Base-by-base conservation (phyloP, 2,329 filamentous ascomycete genomes). In the Zymoseptoria ardabiliae region DNA sequence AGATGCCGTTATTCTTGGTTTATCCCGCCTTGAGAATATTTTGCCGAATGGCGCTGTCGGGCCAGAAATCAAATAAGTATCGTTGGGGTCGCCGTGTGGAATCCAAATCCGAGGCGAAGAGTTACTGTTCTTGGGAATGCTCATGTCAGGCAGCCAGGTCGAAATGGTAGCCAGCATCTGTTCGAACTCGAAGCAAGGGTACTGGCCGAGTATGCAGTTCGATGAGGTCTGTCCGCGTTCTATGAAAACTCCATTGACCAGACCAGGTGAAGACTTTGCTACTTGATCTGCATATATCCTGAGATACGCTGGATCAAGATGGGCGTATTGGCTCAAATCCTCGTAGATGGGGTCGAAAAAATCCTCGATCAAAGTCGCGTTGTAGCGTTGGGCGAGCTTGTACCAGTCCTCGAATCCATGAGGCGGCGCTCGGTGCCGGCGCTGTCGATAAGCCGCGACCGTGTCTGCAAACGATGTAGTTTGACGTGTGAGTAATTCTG, bases 311-410 rank as follows among this genome's bases (percentile, higher is more conserved):
- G 78, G 68, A 7, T 69, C 57, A 0, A 79, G 41, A 0, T 70
- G 76, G 78, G 78, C 79, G 60, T 77, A 80, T 0, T 77, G 78
- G 25, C 68, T 71, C 17, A 79, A 54, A 53, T 80, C 78, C 58
- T 76, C 65, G 61, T 80, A 77, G 4, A 80, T 76, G 54, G 76
- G 77, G 56, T 80, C 77, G 63, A 78, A 79, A 55, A 78, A 75
- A 2, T 76, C 74, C 62, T 80, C 78, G 7, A 80, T 66, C 1
- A 80, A 67, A 22, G 78, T 54, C 0, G 74, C 71, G 56, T 74
- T 62, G 35, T 74, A 65, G 2, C 66, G 61, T 11, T 70, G 62
- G 3, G 78, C 78, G 61, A 71, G 77, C 7, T 71, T 61, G 61
- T 72, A 74, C 78, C 78, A 80, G 50, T 66, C 61, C n/a, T 76